These are phyloP conservation scores for Sporothrix brasiliensis DNA, from an alignment of 2,329 filamentous ascomycete genomes.

Conservation along the genomic window DNA sequence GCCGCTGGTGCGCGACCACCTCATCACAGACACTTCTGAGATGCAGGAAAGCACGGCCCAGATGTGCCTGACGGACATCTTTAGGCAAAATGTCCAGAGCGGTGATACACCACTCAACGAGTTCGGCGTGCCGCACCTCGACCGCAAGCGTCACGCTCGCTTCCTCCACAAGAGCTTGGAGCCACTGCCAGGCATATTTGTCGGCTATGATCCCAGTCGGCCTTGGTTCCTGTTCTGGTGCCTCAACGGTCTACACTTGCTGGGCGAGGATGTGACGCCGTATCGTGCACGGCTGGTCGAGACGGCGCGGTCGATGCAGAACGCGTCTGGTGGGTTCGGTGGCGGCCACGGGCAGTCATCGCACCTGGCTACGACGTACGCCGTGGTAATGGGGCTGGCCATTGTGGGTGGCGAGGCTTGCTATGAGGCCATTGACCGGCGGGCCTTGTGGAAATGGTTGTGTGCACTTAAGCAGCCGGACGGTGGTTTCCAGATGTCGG, in stretches of 20 bases:
- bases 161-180: constrained; percentile 65
- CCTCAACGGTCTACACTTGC: constrained; percentile 70
- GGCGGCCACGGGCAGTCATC: constrained; percentile 90
- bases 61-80: constrained; percentile 70
- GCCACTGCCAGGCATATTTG: constrained; percentile 69
- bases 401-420: constrained; percentile 73
- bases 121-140: constrained; percentile 74
- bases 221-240: constrained; percentile 97
- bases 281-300: constrained; percentile 71
- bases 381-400: constrained; percentile 74
- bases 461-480: constrained; percentile 81
- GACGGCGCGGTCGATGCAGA: constrained; percentile 81
- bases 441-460: constrained; percentile 88
- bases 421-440: constrained; percentile 76
- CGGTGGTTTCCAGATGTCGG: constrained; percentile 86
- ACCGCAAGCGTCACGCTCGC: constrained; percentile 61
- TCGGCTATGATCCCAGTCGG: constrained; percentile 78
- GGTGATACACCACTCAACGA: constrained; percentile 62
- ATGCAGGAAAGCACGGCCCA: constrained; percentile 70
- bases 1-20: constrained; percentile 66
- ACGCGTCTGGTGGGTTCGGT: constrained; percentile 81
- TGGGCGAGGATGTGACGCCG: constrained; percentile 72
- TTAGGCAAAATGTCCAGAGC: constrained; percentile 50
- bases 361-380: constrained; percentile 89
- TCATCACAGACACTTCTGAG: constrained; percentile 68